Conservation (phyloP, 1,139 yeast genomes). For the Candida tropicalis region DNA sequence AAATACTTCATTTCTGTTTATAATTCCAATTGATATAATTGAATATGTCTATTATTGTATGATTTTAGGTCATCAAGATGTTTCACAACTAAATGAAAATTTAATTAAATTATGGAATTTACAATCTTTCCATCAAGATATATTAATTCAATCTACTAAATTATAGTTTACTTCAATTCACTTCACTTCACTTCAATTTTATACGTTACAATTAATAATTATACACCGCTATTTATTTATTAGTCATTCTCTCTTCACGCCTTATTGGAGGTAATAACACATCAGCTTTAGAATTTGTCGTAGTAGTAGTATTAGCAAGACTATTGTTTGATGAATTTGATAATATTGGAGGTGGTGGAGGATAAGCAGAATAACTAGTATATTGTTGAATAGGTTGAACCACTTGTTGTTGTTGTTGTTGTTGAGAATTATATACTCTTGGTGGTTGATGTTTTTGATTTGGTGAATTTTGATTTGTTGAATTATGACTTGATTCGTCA, state of each 20-base stretch:
- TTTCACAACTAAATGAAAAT: constrained; percentile 4
- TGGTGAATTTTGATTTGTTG: constrained; percentile 5
- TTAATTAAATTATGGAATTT: constrained; percentile 30
- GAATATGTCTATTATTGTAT: constrained; percentile 19
- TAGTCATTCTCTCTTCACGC: constrained; percentile 9
- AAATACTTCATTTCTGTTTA: constrained; percentile 28
- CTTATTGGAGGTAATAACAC: constrained; percentile 18
- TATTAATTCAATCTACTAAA: constrained; percentile 17
- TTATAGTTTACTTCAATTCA: no score
- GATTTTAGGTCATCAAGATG: constrained; percentile 4
- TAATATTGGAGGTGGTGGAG: constrained; percentile 19
- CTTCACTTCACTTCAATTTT: no score
- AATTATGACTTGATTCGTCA: constrained; percentile 6
- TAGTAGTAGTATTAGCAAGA: background rate
- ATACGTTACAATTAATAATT: constrained; percentile 1
- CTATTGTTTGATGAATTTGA: constrained; percentile 4
- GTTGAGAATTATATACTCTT: constrained; percentile 5
- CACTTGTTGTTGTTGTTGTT: constrained; percentile 6
- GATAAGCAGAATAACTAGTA: constrained; percentile 16
- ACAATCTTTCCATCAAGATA: constrained; percentile 25
- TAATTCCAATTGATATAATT: constrained; percentile 33
- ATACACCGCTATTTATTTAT: background rate
- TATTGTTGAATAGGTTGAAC: constrained; percentile 7
- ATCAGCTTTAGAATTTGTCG: constrained; percentile 6
- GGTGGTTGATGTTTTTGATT: constrained; percentile 5